These are phyloP conservation scores for Xylariaceae sp. DNA, from an alignment of 2,329 filamentous ascomycete species.

Conservation along the genomic window DNA sequence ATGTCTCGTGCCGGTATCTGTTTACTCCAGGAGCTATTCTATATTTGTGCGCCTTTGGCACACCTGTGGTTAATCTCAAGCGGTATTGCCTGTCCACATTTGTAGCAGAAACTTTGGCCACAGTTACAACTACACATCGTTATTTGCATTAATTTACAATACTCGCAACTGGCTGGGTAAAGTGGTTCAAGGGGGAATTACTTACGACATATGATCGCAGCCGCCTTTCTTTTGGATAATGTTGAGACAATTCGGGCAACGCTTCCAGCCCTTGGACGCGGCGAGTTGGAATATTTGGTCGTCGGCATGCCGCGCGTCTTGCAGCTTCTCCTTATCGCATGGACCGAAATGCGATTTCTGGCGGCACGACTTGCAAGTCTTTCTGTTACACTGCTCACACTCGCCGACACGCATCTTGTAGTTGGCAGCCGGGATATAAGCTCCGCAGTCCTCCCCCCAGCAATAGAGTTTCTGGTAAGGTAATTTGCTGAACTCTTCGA, in stretches of 20 bases:
- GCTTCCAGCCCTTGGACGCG: slow-evolving; percentile 23
- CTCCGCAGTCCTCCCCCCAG: slow-evolving; percentile 14
- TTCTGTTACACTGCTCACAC: slow-evolving; percentile 16
- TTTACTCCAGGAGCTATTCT: too few species aligned
- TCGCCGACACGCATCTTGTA: slow-evolving; percentile 11
- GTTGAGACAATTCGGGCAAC: slow-evolving; percentile 24
- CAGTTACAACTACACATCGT: slow-evolving; percentile 21
- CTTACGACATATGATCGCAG: slow-evolving; percentile 25
- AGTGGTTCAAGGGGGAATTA: neutral
- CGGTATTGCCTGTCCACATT: slow-evolving; percentile 11
- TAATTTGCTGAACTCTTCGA: slow-evolving; percentile 24
- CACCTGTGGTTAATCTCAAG: slow-evolving; percentile 1
- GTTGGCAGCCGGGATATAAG: slow-evolving; percentile 12
- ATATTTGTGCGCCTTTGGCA: too few species aligned
- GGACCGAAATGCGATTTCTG: slow-evolving; percentile 26
- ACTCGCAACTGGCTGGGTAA: neutral
- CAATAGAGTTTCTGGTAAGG: slow-evolving; percentile 18
- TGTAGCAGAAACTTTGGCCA: slow-evolving; percentile 25
- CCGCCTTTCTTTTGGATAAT: slow-evolving; percentile 25
- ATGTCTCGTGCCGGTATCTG: too few species aligned
- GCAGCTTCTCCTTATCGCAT: slow-evolving; percentile 16
- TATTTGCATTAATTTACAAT: neutral
- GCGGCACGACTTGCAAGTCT: slow-evolving; percentile 21
- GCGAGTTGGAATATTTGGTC: slow-evolving; percentile 9
- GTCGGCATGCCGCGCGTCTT: neutral